Conservation (phyloP, 2,329 filamentous ascomycete species). For the Purpureocillium takamizusanense region DNA sequence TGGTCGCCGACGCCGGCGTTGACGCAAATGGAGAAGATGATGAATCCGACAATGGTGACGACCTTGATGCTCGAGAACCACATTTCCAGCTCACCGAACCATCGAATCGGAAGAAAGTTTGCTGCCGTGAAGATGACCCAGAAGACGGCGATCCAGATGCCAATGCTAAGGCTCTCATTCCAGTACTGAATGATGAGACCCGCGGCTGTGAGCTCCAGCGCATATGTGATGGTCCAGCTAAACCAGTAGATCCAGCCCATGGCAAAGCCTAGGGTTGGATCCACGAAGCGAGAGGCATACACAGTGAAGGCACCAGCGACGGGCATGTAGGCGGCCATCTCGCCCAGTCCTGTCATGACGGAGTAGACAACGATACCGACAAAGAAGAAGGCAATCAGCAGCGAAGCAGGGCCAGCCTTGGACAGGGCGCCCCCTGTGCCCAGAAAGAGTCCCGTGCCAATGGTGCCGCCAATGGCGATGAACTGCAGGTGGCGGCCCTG, state of each 20-base stretch:
- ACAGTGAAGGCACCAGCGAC: conserved; percentile 68
- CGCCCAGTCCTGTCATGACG: conserved; percentile 60
- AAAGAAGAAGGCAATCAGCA: conserved; percentile 59
- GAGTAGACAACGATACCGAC: conserved; percentile 66
- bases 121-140: conserved; percentile 59
- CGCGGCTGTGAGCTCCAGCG: conserved; percentile 63
- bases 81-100: conserved; percentile 72
- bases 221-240: conserved; percentile 64
- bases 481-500: conserved; percentile 36
- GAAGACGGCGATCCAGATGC: conserved; percentile 66
- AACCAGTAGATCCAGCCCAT: conserved; percentile 85
- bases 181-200: conserved; percentile 72
- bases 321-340: conserved; percentile 73
- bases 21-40: conserved; percentile 68
- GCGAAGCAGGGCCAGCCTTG: conserved; percentile 55
- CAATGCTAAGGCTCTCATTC: conserved; percentile 52
- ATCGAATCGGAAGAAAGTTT: conserved; percentile 63
- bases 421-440: conserved; percentile 55
- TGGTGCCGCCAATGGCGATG: conserved; percentile 50
- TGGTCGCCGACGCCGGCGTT: conserved; percentile 61
- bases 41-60: conserved; percentile 63
- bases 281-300: conserved; percentile 67
- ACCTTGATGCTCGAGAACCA: conserved; percentile 74
- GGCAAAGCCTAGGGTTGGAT: conserved; percentile 63
- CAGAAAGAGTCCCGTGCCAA: conserved; percentile 66